phyloP scores from a whole-genome alignment of 2,329 filamentous ascomycete species.

The Davidsoniella eucalypti region DNA sequence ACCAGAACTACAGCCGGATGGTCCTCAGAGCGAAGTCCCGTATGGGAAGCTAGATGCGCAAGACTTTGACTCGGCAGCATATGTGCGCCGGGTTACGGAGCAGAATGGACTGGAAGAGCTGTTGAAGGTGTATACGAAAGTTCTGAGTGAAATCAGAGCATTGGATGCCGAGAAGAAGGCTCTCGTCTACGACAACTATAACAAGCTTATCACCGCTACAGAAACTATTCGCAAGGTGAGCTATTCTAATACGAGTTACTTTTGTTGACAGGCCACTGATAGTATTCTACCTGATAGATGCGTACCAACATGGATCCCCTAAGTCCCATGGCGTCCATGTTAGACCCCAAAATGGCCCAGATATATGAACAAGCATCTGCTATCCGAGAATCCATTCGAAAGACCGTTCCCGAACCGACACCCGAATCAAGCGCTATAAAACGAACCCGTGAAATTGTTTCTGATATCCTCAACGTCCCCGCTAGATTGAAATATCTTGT shows the following conservation, averaged over 20 bases:
- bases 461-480: slow-evolving; percentile 45
- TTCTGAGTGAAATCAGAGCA: slow-evolving; percentile 68
- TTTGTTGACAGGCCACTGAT: background rate
- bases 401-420: slow-evolving; percentile 30
- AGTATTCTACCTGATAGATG: slow-evolving; percentile 35
- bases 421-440: slow-evolving; percentile 17
- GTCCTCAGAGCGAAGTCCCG: slow-evolving; percentile 38
- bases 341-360: slow-evolving; percentile 57
- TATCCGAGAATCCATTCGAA: slow-evolving; percentile 36
- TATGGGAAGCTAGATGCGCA: slow-evolving; percentile 56
- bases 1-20: slow-evolving; percentile 3
- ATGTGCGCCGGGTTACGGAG: slow-evolving; percentile 44
- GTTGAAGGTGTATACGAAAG: slow-evolving; percentile 50
- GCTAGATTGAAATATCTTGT: slow-evolving; percentile 41
- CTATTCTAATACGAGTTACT: too few relatives aligned
- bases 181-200: slow-evolving; percentile 96
- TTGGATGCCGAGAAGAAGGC: slow-evolving; percentile 94
- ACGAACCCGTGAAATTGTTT: slow-evolving; percentile 38
- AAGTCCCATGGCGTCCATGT: slow-evolving; percentile 54
- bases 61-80: slow-evolving; percentile 56
- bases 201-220: slow-evolving; percentile 87
- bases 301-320: slow-evolving; percentile 65
- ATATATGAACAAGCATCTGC: slow-evolving; percentile 48
- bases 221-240: slow-evolving; percentile 73
- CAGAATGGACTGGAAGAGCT: slow-evolving; percentile 50